These are phyloP conservation scores for Populus ilicifolia DNA, from an alignment of 345 rosid genomes.

Conservation along the genomic window DNA sequence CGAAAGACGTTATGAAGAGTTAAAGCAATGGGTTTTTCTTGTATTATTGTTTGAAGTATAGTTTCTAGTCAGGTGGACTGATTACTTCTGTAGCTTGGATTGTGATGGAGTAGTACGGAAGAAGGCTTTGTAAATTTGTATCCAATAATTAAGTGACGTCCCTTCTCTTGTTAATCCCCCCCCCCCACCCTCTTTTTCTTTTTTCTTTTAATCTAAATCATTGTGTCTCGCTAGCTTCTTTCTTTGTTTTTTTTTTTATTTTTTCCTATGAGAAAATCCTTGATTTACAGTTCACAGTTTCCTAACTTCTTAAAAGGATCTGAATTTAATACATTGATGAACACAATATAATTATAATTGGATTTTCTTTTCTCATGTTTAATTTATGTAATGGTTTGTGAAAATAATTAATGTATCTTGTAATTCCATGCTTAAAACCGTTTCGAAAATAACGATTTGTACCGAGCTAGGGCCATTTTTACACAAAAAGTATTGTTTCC, in stretches of 20 bases:
- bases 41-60: not conserved
- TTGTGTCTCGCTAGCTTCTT: not conserved
- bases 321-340: too few relatives aligned
- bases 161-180: not conserved
- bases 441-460: not conserved
- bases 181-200: too few relatives aligned
- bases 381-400: not conserved
- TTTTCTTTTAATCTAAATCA: too few relatives aligned
- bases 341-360: not conserved
- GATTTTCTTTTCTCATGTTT: not conserved
- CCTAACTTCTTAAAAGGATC: not conserved
- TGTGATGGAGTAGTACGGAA: not conserved
- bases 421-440: not conserved
- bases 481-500: not conserved
- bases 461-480: not conserved
- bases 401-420: not conserved
- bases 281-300: not conserved
- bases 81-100: not conserved
- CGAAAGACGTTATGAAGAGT: not conserved
- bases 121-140: not conserved
- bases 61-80: not conserved
- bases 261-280: not conserved
- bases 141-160: not conserved
- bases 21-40: not conserved
- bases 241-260: not conserved